A percentile compares a stretch with the other conserved stretches of the same genome.
Evolutionary conservation across 1,139 yeast species (phyloP).

Genomic region (Yamadazyma jaroonii): DNA sequence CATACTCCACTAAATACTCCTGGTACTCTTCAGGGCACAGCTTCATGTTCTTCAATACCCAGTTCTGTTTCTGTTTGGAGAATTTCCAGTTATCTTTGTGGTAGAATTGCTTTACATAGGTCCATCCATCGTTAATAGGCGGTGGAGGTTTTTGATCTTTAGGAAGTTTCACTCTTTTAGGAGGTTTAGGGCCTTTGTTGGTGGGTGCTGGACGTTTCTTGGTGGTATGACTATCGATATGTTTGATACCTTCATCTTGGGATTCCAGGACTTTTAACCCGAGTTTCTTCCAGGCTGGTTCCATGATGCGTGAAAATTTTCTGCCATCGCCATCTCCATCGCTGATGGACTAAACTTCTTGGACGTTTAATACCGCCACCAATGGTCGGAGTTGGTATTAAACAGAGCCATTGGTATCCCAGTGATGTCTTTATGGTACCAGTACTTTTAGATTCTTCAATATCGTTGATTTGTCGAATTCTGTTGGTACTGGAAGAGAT

Average conservation of each 20-base stretch:
- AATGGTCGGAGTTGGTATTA: too few relatives aligned
- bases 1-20: constrained; percentile 52
- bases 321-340: too few relatives aligned
- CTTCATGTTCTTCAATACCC: constrained; percentile 74
- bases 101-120: constrained; percentile 65
- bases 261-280: constrained; percentile 60
- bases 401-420: too few relatives aligned
- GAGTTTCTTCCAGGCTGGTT: constrained; percentile 91
- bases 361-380: too few relatives aligned
- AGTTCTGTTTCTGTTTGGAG: constrained; percentile 90
- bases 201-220: constrained; percentile 36
- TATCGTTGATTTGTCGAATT: too few relatives aligned
- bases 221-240: constrained; percentile 43
- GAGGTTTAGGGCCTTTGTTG: constrained; percentile 48
- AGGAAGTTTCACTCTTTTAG: constrained; percentile 75
- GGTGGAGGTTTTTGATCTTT: constrained; percentile 72
- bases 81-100: constrained; percentile 76
- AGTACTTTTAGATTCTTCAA: too few relatives aligned
- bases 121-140: constrained; percentile 79
- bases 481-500: too few relatives aligned
- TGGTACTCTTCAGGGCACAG: constrained; percentile 56
- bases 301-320: constrained; percentile 5
- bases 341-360: too few relatives aligned
- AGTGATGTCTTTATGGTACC: too few relatives aligned
- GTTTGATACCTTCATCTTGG: constrained; percentile 37